A percentile compares a stretch with the other conserved stretches of the same genome.
phyloP scores from a whole-genome alignment of 176 grass and related monocot genomes.

The Aegilops sharonensis region DNA sequence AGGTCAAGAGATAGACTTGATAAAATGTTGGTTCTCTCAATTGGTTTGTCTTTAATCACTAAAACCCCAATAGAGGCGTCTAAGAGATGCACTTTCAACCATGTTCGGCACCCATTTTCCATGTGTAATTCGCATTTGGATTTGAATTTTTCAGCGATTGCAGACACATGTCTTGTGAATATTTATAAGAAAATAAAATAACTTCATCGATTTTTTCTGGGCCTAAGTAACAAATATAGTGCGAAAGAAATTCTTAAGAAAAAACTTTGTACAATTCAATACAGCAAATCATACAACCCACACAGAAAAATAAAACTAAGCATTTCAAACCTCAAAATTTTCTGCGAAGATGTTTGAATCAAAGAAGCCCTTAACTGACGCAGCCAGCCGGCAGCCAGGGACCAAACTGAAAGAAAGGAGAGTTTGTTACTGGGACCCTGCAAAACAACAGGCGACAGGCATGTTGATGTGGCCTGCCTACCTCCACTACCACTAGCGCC shows the following conservation, averaged over 20 bases:
- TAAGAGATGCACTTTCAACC: not conserved
- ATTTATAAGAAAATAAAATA: no score
- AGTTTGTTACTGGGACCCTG: not conserved
- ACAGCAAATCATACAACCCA: no score
- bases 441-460: not conserved
- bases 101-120: no score
- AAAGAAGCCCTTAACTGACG: not conserved
- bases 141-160: no score
- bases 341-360: no score
- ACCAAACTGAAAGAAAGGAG: not conserved
- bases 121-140: no score
- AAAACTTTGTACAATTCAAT: no score
- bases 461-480: constrained; percentile 27
- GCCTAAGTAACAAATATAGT: no score
- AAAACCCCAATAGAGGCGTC: not conserved
- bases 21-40: not conserved
- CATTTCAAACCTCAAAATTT: not conserved
- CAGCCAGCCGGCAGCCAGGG: not conserved
- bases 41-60: not conserved
- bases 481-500: constrained; percentile 30
- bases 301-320: not conserved
- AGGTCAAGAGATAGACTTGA: not conserved
- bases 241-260: no score
- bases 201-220: no score
- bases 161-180: no score